Evolutionary conservation across 345 rosid species (phyloP).

Genomic region (Aquilaria malaccensis): DNA sequence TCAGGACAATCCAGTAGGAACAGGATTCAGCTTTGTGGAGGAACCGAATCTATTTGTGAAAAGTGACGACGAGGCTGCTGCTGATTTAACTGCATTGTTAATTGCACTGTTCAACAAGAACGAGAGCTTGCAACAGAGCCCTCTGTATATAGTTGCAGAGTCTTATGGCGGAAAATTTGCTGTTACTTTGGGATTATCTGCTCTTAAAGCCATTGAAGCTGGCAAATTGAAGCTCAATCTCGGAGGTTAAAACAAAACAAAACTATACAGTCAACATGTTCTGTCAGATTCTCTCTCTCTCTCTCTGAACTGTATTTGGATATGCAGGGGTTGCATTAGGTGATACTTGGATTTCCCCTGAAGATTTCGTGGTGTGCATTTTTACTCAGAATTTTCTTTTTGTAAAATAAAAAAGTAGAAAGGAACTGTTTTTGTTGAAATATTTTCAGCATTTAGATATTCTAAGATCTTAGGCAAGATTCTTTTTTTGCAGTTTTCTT

Average conservation of each 20-base stretch:
- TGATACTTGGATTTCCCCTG: constrained; percentile 92
- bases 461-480: background rate
- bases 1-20: constrained; percentile 78
- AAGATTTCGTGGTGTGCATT: constrained; percentile 71
- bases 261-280: too few species aligned
- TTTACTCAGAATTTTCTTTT: background rate
- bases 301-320: too few species aligned
- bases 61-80: constrained; percentile 79
- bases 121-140: constrained; percentile 44
- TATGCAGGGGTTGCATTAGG: constrained; percentile 68
- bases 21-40: constrained; percentile 76
- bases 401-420: too few species aligned
- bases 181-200: constrained; percentile 64
- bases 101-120: constrained; percentile 40
- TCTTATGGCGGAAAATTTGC: constrained; percentile 95
- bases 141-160: constrained; percentile 74
- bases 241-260: constrained; percentile 38
- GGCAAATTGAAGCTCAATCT: constrained; percentile 57
- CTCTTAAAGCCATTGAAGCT: constrained; percentile 45
- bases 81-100: constrained; percentile 64
- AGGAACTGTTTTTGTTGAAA: too few species aligned
- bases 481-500: constrained; percentile 46
- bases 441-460: too few species aligned
- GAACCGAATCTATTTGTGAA: constrained; percentile 41
- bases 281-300: too few species aligned